Evolutionary conservation across 129 eudicot species (phyloP).

Genomic region (Saussurea involucrata): DNA sequence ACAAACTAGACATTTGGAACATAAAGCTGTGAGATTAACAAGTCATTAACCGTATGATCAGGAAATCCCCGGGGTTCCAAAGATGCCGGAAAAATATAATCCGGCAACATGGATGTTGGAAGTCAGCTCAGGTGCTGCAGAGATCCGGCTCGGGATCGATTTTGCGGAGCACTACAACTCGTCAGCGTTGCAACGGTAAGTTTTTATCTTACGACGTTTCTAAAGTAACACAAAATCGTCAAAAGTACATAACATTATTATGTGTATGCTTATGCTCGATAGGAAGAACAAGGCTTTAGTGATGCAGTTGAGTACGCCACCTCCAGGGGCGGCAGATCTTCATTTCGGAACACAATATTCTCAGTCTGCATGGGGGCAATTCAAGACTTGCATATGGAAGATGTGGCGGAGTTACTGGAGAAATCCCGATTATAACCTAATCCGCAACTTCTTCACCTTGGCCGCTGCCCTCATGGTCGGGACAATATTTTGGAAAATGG

Average conservation of each 20-base stretch:
- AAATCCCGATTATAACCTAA: slow-evolving; percentile 86
- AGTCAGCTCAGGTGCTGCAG: slow-evolving; percentile 52
- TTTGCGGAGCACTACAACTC: slow-evolving; percentile 54
- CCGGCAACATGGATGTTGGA: slow-evolving; percentile 89
- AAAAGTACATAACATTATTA: neutral
- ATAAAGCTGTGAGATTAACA: no score
- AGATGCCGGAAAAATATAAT: slow-evolving; percentile 58
- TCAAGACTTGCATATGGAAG: slow-evolving; percentile 77
- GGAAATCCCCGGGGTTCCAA: slow-evolving; percentile 53
- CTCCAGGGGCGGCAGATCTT: slow-evolving; percentile 57
- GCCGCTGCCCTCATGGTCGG: slow-evolving; percentile 65
- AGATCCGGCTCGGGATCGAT: slow-evolving; percentile 52
- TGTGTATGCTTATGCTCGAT: neutral
- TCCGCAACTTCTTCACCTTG: slow-evolving; percentile 68
- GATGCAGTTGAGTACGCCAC: slow-evolving; percentile 51
- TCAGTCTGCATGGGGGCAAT: slow-evolving; percentile 65
- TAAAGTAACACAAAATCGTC: neutral
- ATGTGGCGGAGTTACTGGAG: slow-evolving; percentile 91
- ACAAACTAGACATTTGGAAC: neutral
- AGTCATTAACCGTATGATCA: slow-evolving; percentile 1
- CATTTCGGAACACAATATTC: slow-evolving; percentile 61
- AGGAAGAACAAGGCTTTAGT: slow-evolving; percentile 67
- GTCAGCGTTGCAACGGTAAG: slow-evolving; percentile 45
- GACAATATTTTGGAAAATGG: slow-evolving; percentile 66
- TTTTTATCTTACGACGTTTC: neutral